Base-by-base conservation (phyloP, 2,329 filamentous ascomycete genomes). In the Arthroderma sp. region DNA sequence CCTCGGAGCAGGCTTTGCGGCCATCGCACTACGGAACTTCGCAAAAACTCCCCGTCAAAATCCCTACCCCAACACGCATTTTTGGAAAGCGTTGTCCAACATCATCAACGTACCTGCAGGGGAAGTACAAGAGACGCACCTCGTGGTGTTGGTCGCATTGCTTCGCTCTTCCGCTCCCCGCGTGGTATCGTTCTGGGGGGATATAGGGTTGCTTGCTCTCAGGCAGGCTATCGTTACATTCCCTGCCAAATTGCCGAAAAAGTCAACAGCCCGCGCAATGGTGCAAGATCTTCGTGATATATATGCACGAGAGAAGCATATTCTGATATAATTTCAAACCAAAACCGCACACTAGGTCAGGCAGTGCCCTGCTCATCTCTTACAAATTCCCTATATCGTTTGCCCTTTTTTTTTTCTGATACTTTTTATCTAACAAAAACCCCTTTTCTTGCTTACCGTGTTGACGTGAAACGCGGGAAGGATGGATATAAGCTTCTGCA, bases 1-100 rank as follows among this genome's bases (percentile, higher is more conserved):
- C 0, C 70, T 95, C 0, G 86, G 80, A 1, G 81, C 83, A 3
- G 89, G 89, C 0, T 98, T 83, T 57, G 85, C 87, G 0, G 78
- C 88, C 1, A 72, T 96, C 33, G 78, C 85, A 1, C 70, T 95
- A 6, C 80, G 89, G 40, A 85, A 93, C 60, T 94, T 93, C 57
- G 77, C 76, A 50, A 81, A 76, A 51, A 76, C 80, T 1, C 69
- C 71, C 34, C 79, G 79, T 51, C 70, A 68, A 38, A 88, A 88
- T 53, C 87, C 81, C 0, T 91, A 77, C 63, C 87, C 81, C 3
- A 84, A 83, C 40, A 73, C 72, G 0, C 73, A 88, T 45, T 96
- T 91, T 68, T 98, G 91, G 91, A 73, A 71, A 33, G 74, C 82
- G 0, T 68, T 96, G 46, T 78, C 85, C 0, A 72, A 72, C 37